Evolutionary conservation across 2,329 filamentous ascomycete species (phyloP).

Genomic region (Periglandula ipomoeae): DNA sequence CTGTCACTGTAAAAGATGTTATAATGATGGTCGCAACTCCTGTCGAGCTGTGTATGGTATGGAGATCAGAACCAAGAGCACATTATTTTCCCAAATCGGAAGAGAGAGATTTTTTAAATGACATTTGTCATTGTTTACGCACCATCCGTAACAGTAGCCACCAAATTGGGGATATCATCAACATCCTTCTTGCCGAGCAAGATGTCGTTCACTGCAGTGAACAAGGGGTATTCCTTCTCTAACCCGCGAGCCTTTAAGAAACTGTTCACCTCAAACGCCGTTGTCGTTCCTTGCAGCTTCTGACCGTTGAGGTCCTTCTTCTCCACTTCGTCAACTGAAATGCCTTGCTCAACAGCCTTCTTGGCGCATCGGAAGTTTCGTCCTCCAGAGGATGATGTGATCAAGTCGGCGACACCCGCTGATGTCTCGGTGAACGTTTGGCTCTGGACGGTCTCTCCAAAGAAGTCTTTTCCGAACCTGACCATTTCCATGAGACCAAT

Average conservation of each 20-base stretch:
- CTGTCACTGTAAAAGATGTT: not conserved
- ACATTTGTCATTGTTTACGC: conserved; percentile 3
- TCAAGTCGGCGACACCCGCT: conserved; percentile 88
- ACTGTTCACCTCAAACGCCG: conserved; percentile 80
- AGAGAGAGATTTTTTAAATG: not conserved
- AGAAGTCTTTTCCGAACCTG: conserved; percentile 90
- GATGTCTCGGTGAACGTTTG: conserved; percentile 95
- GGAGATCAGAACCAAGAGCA: not conserved
- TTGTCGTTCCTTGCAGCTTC: conserved; percentile 90
- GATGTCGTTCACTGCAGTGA: conserved; percentile 80
- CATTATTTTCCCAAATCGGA: not conserved
- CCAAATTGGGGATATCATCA: conserved; percentile 69
- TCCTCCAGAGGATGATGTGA: conserved; percentile 86
- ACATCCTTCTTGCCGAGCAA: conserved; percentile 67
- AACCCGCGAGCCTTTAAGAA: conserved; percentile 73
- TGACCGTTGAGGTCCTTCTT: conserved; percentile 86
- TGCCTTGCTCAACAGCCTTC: conserved; percentile 70
- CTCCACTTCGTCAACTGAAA: conserved; percentile 82
- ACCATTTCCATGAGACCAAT: conserved; percentile 95
- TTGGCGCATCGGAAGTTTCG: conserved; percentile 92
- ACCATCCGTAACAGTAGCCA: conserved; percentile 24
- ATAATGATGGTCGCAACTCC: not conserved
- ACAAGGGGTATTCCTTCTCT: conserved; percentile 81
- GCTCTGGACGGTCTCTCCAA: conserved; percentile 68
- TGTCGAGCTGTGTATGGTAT: not conserved